Conservation (phyloP, 1,139 yeast genomes). For the Kodamaea arcana region DNA sequence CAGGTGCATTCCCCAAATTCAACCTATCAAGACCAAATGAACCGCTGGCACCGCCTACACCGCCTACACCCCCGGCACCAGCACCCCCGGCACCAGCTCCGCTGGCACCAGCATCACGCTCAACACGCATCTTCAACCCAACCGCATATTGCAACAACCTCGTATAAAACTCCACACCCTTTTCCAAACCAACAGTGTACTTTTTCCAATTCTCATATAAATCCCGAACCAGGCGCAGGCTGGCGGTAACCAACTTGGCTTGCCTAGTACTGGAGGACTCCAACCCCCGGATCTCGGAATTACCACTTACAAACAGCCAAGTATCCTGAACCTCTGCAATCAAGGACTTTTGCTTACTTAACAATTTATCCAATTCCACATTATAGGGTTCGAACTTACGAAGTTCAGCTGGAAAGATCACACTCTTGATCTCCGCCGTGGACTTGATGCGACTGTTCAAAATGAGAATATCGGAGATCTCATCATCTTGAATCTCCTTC, state of each 20-base stretch:
- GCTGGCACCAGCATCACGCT: too few relatives aligned
- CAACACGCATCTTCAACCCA: constrained; percentile 19
- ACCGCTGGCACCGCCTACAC: too few relatives aligned
- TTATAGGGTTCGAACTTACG: constrained; percentile 72
- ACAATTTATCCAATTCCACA: constrained; percentile 62
- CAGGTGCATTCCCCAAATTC: not conserved
- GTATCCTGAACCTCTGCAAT: constrained; percentile 53
- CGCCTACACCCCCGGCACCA: too few relatives aligned
- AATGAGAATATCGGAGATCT: constrained; percentile 74
- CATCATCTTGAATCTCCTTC: constrained; percentile 72
- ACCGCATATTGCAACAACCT: constrained; percentile 47
- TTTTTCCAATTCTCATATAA: constrained; percentile 59
- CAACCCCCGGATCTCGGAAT: constrained; percentile 36
- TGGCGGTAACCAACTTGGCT: constrained; percentile 19
- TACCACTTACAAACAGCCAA: constrained; percentile 55
- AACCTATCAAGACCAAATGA: not conserved
- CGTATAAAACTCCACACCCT: constrained; percentile 62
- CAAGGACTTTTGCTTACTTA: constrained; percentile 56
- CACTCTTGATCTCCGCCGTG: constrained; percentile 53
- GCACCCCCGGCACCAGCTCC: too few relatives aligned
- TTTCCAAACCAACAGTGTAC: constrained; percentile 54
- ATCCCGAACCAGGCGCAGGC: constrained; percentile 34
- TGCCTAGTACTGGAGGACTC: constrained; percentile 16
- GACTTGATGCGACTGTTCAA: constrained; percentile 57
- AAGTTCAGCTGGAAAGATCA: constrained; percentile 68